Evolutionary conservation across 306 rosid genomes (phyloP).

Genomic region (Potentilla sterilis): DNA sequence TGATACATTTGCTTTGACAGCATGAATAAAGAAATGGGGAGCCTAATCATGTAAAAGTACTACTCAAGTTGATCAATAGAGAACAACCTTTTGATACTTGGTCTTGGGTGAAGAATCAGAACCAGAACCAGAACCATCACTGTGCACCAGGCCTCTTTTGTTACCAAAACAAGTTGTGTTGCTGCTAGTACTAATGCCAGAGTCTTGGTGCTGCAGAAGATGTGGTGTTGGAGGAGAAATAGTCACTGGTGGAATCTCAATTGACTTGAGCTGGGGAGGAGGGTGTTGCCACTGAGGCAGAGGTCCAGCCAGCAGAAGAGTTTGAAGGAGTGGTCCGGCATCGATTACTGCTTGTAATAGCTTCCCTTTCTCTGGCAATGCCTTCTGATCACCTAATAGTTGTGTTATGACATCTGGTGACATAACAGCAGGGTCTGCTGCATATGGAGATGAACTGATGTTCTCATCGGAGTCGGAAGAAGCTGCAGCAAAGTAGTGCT

Average conservation of each 20-base stretch:
- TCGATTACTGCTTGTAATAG: constrained; percentile 76
- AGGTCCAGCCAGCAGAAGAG: constrained; percentile 80
- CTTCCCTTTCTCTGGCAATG: constrained; percentile 81
- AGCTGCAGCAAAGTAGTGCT: constrained; percentile 26
- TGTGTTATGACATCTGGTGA: constrained; percentile 26
- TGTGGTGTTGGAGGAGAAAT: constrained; percentile 38
- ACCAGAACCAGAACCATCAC: constrained; percentile 23
- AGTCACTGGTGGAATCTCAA: constrained; percentile 68
- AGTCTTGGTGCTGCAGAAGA: constrained; percentile 22
- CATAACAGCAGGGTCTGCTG: constrained; percentile 31
- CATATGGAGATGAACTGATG: constrained; percentile 37
- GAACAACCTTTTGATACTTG: constrained; percentile 41
- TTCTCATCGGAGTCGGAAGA: constrained; percentile 48
- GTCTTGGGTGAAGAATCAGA: constrained; percentile 28
- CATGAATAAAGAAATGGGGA: constrained; percentile 31
- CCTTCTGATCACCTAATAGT: constrained; percentile 40
- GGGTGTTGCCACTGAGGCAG: constrained; percentile 94
- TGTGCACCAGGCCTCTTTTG: constrained; percentile 39
- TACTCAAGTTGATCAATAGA: constrained; percentile 9
- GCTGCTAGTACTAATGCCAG: constrained; percentile 12
- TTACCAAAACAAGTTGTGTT: constrained; percentile 21
- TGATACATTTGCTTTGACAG: constrained; percentile 31
- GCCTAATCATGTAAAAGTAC: constrained; percentile 38
- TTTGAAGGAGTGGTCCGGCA: constrained; percentile 84
- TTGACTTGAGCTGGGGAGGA: constrained; percentile 64